These are phyloP conservation scores for Teratosphaeria zuluensis DNA, from an alignment of 2,329 filamentous ascomycete genomes.

Conservation along the genomic window DNA sequence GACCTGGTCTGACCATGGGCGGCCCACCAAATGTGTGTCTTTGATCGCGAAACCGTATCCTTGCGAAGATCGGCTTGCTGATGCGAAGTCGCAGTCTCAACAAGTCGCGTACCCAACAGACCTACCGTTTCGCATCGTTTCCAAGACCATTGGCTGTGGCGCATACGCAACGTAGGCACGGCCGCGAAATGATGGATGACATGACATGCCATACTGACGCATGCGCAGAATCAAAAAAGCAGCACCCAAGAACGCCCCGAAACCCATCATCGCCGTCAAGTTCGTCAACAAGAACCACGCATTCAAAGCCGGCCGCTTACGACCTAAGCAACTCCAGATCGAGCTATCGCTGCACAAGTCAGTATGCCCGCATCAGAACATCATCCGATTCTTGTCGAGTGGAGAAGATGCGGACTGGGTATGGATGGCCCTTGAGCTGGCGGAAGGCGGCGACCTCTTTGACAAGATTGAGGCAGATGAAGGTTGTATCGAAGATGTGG, in stretches of 20 bases:
- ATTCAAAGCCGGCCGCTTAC: slow-evolving; percentile 76
- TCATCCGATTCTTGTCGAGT: slow-evolving; percentile 84
- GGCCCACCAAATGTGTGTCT: slow-evolving; percentile 22
- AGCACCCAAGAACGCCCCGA: slow-evolving; percentile 56
- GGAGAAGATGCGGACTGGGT: slow-evolving; percentile 81
- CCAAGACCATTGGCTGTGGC: slow-evolving; percentile 90
- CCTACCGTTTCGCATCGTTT: slow-evolving; percentile 87
- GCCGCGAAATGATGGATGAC: background rate
- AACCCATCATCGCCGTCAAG: slow-evolving; percentile 89
- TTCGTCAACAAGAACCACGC: slow-evolving; percentile 98
- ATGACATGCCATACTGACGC: background rate
- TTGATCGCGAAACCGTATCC: background rate
- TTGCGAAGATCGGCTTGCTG: slow-evolving; percentile 1
- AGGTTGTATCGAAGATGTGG: slow-evolving; percentile 87
- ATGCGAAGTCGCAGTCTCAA: slow-evolving; percentile 55
- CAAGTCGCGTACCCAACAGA: slow-evolving; percentile 73
- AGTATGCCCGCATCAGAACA: slow-evolving; percentile 72
- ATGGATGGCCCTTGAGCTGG: slow-evolving; percentile 98
- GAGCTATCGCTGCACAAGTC: slow-evolving; percentile 85
- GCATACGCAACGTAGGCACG: slow-evolving; percentile 82
- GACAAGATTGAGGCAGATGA: slow-evolving; percentile 99
- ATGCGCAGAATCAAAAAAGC: slow-evolving; percentile 78
- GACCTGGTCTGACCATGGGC: slow-evolving; percentile 10
- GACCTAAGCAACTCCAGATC: slow-evolving; percentile 79
- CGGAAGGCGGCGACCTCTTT: slow-evolving; percentile 90